Percentiles rank a stretch among this genome's conserved stretches.
phyloP scores from a whole-genome alignment of 2,329 filamentous ascomycete genomes.

The Aspergillus thermomutatus region DNA sequence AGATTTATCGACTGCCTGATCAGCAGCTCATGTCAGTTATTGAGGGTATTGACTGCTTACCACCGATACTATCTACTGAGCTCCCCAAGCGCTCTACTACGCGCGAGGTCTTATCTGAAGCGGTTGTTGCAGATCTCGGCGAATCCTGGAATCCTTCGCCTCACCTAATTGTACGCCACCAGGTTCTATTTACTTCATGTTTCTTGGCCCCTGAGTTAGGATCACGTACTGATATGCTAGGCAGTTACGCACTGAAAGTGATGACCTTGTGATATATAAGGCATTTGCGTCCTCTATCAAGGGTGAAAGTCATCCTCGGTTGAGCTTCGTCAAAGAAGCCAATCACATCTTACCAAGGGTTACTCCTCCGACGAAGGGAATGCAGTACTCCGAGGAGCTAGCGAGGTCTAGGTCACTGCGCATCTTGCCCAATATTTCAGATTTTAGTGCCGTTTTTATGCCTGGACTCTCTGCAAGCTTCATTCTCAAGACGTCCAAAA shows the following conservation, averaged over 20 bases:
- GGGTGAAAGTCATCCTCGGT: constrained; percentile 24
- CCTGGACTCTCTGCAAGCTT: constrained; percentile 77
- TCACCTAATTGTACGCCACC: constrained; percentile 70
- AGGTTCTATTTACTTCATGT: neutral
- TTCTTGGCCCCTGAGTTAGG: neutral
- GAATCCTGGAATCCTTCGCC: constrained; percentile 67
- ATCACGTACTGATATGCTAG: constrained; percentile 8
- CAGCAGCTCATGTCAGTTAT: constrained; percentile 71
- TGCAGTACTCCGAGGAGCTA: constrained; percentile 20
- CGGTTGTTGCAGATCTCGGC: constrained; percentile 80
- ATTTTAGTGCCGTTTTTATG: constrained; percentile 78
- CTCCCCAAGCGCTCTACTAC: constrained; percentile 67
- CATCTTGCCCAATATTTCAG: constrained; percentile 54
- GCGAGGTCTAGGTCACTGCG: constrained; percentile 44
- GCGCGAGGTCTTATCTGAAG: constrained; percentile 72
- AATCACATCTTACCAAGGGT: constrained; percentile 65
- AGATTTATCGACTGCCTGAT: constrained; percentile 76
- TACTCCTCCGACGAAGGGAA: constrained; percentile 50
- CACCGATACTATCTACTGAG: constrained; percentile 70
- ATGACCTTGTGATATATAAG: constrained; percentile 85
- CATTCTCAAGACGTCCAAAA: constrained; percentile 76
- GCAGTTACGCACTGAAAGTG: constrained; percentile 71
- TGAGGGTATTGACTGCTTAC: constrained; percentile 74
- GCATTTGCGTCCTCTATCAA: constrained; percentile 56
- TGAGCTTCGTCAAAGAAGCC: constrained; percentile 73